A percentile compares a stretch with the other conserved stretches of the same genome.
Evolutionary conservation across 345 rosid genomes (phyloP).

Genomic region (Citrus medica): DNA sequence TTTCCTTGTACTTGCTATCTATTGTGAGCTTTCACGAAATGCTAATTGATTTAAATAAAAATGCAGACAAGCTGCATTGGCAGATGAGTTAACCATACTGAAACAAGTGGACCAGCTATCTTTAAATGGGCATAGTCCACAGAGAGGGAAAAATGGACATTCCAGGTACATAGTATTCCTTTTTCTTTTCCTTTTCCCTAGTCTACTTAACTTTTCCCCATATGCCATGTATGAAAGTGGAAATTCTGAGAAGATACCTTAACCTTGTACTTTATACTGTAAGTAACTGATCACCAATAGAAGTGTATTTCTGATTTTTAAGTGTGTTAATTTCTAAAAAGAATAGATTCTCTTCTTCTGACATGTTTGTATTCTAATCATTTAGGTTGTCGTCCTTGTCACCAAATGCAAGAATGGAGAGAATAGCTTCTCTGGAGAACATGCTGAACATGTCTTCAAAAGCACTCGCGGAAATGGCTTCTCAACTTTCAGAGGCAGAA

Average conservation of each 20-base stretch:
- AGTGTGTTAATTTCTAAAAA: not conserved
- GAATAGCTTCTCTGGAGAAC: constrained; percentile 63
- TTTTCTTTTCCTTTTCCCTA: not conserved
- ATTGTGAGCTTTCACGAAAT: constrained; percentile 16
- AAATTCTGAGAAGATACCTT: not conserved
- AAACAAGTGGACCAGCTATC: constrained; percentile 54
- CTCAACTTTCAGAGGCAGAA: constrained; percentile 85
- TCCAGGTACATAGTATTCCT: constrained; percentile 34
- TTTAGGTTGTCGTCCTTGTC: constrained; percentile 49
- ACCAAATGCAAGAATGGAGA: constrained; percentile 60
- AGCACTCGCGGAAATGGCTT: constrained; percentile 68
- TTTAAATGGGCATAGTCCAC: constrained; percentile 46
- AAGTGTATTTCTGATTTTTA: constrained; percentile 2
- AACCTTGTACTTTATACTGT: not conserved
- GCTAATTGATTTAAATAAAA: not conserved
- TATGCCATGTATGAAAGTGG: not conserved
- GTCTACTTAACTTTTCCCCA: not conserved
- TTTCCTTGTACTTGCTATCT: constrained; percentile 2
- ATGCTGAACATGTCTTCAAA: constrained; percentile 71
- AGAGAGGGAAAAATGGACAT: constrained; percentile 47
- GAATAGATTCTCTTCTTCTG: constrained; percentile 16
- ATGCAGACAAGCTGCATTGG: constrained; percentile 54
- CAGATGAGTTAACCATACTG: constrained; percentile 59
- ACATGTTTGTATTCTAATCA: constrained; percentile 17
- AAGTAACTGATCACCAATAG: not conserved